Evolutionary conservation across 2,329 filamentous ascomycete species (phyloP).

Genomic region (Trichoderma sp.): DNA sequence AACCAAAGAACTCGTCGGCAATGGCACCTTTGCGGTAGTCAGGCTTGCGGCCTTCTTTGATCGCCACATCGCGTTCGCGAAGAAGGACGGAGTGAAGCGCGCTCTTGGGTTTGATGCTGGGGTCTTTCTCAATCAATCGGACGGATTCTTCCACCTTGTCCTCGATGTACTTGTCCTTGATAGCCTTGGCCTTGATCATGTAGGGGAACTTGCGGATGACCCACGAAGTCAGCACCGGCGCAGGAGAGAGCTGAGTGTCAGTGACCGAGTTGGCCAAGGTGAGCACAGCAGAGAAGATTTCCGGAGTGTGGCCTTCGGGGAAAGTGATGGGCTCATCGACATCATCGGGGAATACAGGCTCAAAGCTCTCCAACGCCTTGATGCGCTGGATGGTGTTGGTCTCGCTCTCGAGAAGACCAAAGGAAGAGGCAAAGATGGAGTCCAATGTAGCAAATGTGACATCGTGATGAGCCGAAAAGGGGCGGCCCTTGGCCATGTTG

Average conservation of each 20-base stretch:
- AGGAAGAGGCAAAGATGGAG: conserved; percentile 11
- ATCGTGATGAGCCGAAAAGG: conserved; percentile 6
- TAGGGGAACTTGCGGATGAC: conserved; percentile 12
- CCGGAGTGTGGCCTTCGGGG: conserved; percentile 2
- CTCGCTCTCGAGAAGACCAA: conserved; percentile 4
- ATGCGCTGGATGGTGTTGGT: conserved; percentile 9
- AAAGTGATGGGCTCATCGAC: not conserved
- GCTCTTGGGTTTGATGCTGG: not conserved
- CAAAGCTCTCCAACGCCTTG: conserved; percentile 5
- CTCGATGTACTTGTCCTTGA: conserved; percentile 9
- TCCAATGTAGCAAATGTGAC: conserved; percentile 4
- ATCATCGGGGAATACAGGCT: conserved; percentile 1
- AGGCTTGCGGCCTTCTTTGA: conserved; percentile 5
- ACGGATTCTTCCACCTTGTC: conserved; percentile 4
- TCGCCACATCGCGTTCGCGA: conserved; percentile 1
- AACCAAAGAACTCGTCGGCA: conserved; percentile 28
- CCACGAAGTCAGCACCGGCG: conserved; percentile 1
- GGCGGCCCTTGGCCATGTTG: not conserved
- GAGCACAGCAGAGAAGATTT: conserved; percentile 9
- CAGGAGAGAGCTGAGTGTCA: conserved; percentile 10
- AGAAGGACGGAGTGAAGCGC: conserved; percentile 6
- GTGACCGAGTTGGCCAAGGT: conserved; percentile 1
- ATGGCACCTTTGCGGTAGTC: conserved; percentile 8
- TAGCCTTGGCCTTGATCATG: conserved; percentile 2
- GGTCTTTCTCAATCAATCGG: not conserved